Percentiles rank a stretch among this genome's conserved stretches.
Evolutionary conservation across 2,329 filamentous ascomycete genomes (phyloP).

Genomic region (Penicillium corylophilum): DNA sequence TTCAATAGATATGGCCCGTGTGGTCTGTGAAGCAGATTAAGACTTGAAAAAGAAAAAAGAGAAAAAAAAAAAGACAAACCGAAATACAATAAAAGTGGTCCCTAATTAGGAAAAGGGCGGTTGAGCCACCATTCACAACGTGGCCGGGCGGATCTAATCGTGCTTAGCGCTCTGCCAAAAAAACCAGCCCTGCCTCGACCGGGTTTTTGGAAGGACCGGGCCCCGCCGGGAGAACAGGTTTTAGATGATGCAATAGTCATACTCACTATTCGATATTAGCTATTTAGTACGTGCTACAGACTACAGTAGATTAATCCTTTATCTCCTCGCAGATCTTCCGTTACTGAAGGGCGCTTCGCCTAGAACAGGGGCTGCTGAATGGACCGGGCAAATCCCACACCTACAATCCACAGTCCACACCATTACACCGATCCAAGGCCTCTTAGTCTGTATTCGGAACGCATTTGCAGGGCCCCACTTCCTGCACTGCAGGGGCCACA

Average conservation of each 20-base stretch:
- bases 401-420: constrained; percentile 13
- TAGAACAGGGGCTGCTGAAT: constrained; percentile 6
- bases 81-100: constrained; percentile 6
- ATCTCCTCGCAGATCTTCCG: neutral
- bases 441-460: constrained; percentile 17
- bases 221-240: constrained; percentile 13
- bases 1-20: constrained; percentile 12
- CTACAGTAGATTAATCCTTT: neutral
- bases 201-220: neutral
- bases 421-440: constrained; percentile 14
- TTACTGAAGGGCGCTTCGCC: neutral
- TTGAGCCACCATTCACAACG: constrained; percentile 29
- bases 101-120: constrained; percentile 22
- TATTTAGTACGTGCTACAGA: too few relatives aligned
- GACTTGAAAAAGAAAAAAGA: neutral
- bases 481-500: constrained; percentile 20
- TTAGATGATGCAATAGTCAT: neutral
- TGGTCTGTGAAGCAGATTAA: constrained; percentile 10
- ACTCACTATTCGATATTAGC: neutral
- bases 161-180: constrained; percentile 25
- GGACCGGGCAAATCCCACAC: neutral
- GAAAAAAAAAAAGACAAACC: constrained; percentile 1
- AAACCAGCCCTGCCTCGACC: constrained; percentile 9
- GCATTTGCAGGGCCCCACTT: constrained; percentile 22
- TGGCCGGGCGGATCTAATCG: constrained; percentile 29